phyloP scores from a whole-genome alignment of 1,139 yeast genomes.

The Chernovozyma aurita region DNA sequence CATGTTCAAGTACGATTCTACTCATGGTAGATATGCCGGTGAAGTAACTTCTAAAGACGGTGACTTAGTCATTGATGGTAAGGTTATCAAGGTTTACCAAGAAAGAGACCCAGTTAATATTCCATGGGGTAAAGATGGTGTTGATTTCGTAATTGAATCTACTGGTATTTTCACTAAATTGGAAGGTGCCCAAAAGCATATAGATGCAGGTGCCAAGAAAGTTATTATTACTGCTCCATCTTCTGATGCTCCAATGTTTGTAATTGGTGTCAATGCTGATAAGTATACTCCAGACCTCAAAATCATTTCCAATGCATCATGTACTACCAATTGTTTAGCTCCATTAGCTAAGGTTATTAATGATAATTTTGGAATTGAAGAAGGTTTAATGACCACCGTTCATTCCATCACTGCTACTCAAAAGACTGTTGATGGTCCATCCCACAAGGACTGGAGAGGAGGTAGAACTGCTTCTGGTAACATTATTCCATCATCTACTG shows the following conservation, averaged over 20 bases:
- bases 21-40: conserved; percentile 67
- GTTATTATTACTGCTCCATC: conserved; percentile 80
- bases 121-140: conserved; percentile 70
- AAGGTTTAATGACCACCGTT: conserved; percentile 78
- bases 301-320: conserved; percentile 72
- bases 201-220: conserved; percentile 77
- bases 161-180: conserved; percentile 74
- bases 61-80: conserved; percentile 53
- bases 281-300: conserved; percentile 58
- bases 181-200: conserved; percentile 67
- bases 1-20: conserved; percentile 78
- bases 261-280: conserved; percentile 68
- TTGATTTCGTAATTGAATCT: conserved; percentile 69
- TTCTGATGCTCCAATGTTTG: conserved; percentile 76
- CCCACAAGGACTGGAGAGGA: conserved; percentile 86
- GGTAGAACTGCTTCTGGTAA: conserved; percentile 80
- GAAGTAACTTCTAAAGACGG: conserved; percentile 49
- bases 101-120: conserved; percentile 68
- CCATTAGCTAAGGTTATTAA: conserved; percentile 73
- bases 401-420: conserved; percentile 81
- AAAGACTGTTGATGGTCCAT: conserved; percentile 80
- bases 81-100: conserved; percentile 55
- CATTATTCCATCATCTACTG: conserved; percentile 79
- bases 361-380: conserved; percentile 67
- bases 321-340: conserved; percentile 80